Percentiles rank a stretch among this genome's conserved stretches.
These are phyloP conservation scores for Termitomyces sp. DNA, from an alignment of 768 basidiomycete genomes.

Conservation along the genomic window DNA sequence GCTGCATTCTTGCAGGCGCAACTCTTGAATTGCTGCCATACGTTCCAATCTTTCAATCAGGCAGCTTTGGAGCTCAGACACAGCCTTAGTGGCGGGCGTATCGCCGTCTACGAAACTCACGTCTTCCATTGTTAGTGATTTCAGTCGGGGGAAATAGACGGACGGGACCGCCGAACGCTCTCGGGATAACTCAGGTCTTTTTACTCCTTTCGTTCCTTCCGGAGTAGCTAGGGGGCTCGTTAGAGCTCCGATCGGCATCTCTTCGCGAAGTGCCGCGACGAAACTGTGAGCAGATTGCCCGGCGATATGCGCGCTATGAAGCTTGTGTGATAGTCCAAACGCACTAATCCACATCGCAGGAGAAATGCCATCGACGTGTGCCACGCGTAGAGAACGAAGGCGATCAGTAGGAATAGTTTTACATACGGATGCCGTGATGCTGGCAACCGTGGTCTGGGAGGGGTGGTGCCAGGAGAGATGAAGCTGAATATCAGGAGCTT, in stretches of 20 bases:
- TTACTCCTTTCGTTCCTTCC: constrained; percentile 9
- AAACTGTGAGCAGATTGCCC: constrained; percentile 18
- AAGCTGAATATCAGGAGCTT: constrained; percentile 14
- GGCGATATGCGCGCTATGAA: constrained; percentile 18
- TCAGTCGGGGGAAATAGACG: constrained; percentile 22
- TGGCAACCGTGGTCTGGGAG: constrained; percentile 7
- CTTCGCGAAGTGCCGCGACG: constrained; percentile 20
- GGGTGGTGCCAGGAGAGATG: constrained; percentile 19
- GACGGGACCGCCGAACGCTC: constrained; percentile 9
- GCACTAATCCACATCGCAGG: constrained; percentile 17
- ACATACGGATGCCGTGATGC: constrained; percentile 17
- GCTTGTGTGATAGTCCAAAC: constrained; percentile 22
- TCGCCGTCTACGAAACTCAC: constrained; percentile 15
- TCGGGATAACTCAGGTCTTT: constrained; percentile 9
- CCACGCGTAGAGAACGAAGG: constrained; percentile 19
- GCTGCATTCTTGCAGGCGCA: constrained; percentile 23
- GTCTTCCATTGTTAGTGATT: constrained; percentile 18
- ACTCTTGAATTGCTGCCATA: constrained; percentile 20
- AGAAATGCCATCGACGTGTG: constrained; percentile 13
- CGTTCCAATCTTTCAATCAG: constrained; percentile 27
- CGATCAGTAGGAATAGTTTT: constrained; percentile 18
- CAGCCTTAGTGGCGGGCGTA: background rate
- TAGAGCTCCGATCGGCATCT: constrained; percentile 7
- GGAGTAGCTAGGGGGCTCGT: constrained; percentile 1
- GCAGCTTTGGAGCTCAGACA: constrained; percentile 14